phyloP scores from a whole-genome alignment of 1,284 basidiomycete genomes.

The Bothia castanella region DNA sequence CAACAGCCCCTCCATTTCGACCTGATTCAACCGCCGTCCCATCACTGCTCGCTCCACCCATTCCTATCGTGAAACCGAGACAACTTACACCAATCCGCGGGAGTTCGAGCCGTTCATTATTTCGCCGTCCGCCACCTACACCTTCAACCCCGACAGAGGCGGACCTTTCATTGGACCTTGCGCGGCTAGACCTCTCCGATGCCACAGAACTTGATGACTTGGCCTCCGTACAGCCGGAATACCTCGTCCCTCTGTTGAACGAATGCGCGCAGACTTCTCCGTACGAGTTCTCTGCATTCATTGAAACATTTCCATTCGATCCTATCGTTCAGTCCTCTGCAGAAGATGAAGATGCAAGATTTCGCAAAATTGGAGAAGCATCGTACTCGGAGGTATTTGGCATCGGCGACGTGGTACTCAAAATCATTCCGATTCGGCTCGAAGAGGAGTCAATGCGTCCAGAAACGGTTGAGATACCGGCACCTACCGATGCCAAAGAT shows the following conservation, averaged over 20 bases:
- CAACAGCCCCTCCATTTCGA: conserved; percentile 5
- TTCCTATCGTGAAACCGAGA: conserved; percentile 43
- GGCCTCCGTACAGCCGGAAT: conserved; percentile 37
- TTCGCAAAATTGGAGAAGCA: conserved; percentile 92
- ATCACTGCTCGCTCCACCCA: conserved; percentile 11
- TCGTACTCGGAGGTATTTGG: conserved; percentile 98
- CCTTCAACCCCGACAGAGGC: conserved; percentile 47
- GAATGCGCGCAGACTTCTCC: conserved; percentile 66
- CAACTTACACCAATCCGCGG: conserved; percentile 67
- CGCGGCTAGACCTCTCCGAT: conserved; percentile 43
- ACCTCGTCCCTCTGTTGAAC: conserved; percentile 56
- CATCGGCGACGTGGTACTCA: conserved; percentile 79
- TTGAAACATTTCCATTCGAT: conserved; percentile 72
- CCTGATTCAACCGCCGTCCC: conserved; percentile 2
- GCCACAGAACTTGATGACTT: conserved; percentile 13
- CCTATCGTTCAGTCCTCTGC: conserved; percentile 45
- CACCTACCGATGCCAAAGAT: conserved; percentile 68
- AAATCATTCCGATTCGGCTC: conserved; percentile 66
- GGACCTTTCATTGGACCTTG: conserved; percentile 57
- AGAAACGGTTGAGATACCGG: conserved; percentile 51
- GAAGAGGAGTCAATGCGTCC: conserved; percentile 35
- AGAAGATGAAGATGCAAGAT: conserved; percentile 33
- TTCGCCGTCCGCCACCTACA: conserved; percentile 40
- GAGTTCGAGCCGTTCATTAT: conserved; percentile 36
- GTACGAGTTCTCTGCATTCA: conserved; percentile 75